Conservation (phyloP, 352 stramenopile species). For the Phytophthora ramorum region DNA sequence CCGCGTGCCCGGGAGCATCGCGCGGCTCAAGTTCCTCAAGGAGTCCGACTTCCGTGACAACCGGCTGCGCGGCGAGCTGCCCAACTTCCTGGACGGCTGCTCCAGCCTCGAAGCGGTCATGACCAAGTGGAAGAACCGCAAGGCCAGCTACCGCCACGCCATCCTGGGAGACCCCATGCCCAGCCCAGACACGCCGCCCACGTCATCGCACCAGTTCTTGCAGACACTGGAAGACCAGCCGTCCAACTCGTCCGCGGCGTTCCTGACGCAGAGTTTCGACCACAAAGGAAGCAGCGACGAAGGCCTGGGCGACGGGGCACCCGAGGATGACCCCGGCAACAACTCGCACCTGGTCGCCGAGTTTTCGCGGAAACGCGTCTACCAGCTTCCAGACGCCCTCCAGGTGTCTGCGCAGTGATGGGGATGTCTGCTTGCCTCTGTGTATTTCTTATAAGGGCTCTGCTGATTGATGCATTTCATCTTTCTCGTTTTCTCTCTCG, state of each 20-base stretch:
- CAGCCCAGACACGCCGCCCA: constrained; percentile 36
- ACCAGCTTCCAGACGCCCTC: constrained; percentile 17
- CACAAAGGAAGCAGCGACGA: constrained; percentile 40
- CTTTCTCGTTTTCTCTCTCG: not conserved
- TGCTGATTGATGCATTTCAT: constrained; percentile 11
- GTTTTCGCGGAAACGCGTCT: constrained; percentile 45
- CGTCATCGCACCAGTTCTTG: constrained; percentile 64
- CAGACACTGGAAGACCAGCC: constrained; percentile 56
- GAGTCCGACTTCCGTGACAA: constrained; percentile 86
- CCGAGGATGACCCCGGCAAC: constrained; percentile 61
- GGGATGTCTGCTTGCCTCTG: not conserved
- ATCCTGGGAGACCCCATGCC: constrained; percentile 76
- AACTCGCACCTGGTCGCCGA: constrained; percentile 62
- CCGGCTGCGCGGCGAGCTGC: constrained; percentile 71
- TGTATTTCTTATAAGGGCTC: constrained; percentile 32
- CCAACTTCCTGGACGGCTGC: constrained; percentile 83
- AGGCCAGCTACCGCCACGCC: constrained; percentile 77
- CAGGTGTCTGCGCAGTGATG: constrained; percentile 24
- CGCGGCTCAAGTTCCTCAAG: constrained; percentile 80
- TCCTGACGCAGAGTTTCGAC: constrained; percentile 70
- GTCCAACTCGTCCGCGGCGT: constrained; percentile 61
- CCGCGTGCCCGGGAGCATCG: constrained; percentile 66
- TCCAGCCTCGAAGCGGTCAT: constrained; percentile 82
- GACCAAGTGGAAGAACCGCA: constrained; percentile 87
- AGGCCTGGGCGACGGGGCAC: constrained; percentile 36